Percentiles rank a stretch among this genome's conserved stretches.
Conservation (phyloP, 305 asterid genomes). For the Stenogyne calaminthoides region DNA sequence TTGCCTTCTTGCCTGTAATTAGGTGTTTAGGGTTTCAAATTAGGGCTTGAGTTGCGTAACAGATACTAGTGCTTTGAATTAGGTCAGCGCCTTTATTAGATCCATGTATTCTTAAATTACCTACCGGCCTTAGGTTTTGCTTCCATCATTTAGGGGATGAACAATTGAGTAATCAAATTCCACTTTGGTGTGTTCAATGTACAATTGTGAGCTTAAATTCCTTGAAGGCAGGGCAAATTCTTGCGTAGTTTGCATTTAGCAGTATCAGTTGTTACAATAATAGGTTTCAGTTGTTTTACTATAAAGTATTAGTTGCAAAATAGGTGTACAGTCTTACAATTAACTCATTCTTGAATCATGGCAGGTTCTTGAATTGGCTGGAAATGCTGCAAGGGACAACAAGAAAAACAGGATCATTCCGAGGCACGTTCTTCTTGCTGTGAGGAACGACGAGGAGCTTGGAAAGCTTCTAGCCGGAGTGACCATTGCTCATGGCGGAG, state of each 20-base stretch:
- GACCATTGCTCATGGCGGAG: conserved; percentile 58
- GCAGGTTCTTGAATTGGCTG: conserved; percentile 56
- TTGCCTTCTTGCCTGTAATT: background rate
- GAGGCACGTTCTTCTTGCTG: conserved; percentile 50
- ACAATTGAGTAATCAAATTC: background rate
- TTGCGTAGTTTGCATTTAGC: no score
- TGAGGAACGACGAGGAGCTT: conserved; percentile 59
- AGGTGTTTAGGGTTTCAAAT: background rate
- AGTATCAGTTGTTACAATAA: no score
- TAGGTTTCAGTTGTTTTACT: no score
- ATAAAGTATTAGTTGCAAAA: no score
- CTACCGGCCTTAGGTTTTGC: background rate
- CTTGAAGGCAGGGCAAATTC: no score
- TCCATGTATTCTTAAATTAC: background rate
- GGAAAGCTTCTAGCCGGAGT: conserved; percentile 54
- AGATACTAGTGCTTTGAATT: background rate
- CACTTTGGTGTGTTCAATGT: no score
- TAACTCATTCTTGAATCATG: no score
- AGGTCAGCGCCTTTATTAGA: background rate
- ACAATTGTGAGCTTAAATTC: no score
- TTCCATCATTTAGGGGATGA: background rate
- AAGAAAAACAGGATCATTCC: conserved; percentile 55
- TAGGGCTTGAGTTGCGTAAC: background rate
- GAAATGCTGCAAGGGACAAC: conserved; percentile 59
- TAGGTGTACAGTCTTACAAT: no score